Evolutionary conservation across 2,329 filamentous ascomycete species (phyloP), one percentile per base, ranked within the genome.

Genomic region (Neonectria ditissima): DNA sequence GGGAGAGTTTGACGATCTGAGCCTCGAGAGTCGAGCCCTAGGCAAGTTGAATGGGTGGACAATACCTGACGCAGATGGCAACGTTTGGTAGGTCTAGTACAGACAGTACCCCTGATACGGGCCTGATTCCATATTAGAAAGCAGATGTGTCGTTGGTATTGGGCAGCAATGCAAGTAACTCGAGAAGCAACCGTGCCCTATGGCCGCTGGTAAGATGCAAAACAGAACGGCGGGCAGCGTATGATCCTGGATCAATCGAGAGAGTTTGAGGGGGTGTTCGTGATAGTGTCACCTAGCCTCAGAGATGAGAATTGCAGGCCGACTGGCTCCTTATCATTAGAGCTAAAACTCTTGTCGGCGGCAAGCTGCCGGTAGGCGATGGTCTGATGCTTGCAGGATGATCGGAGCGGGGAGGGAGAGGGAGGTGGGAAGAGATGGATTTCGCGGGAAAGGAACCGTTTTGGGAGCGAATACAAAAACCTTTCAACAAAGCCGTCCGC

Each of bases 161-260:
- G 51, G 59, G 50, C 59, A 63, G 60, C 48, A 53, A 61, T 56
- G 59, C 48, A 59, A 60, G 55, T 56, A 32, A 48, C 58, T 66
- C 45, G 60, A 62, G 56, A 65, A 56, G 62, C 45, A 55, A 45
- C 37, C 30, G 59, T 70, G 43, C 66, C 64, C 65, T 45, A 48
- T 52, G 30, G 58, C 55, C 55, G 55, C 39, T 34, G 47, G 30
- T 14, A n/a, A 14, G 37, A 68, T 67, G 60, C 66, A 62, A 70
- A 53, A 66, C 63, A 65, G 34, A 48, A 47, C 47, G 62, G 55
- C 24, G 58, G 60, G 50, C 57, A 55, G 50, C 53, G 44, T 51
- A 50, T 47, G 44, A 24, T 43, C 39, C 32, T 54, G 53, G 51
- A 26, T 61, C 62, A 63, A 65, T 69, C 22, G 62, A 65, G 32